A percentile compares a stretch with the other conserved stretches of the same genome.
Evolutionary conservation across 1,139 yeast species (phyloP).

Genomic region (Insectozyma bohioensis): DNA sequence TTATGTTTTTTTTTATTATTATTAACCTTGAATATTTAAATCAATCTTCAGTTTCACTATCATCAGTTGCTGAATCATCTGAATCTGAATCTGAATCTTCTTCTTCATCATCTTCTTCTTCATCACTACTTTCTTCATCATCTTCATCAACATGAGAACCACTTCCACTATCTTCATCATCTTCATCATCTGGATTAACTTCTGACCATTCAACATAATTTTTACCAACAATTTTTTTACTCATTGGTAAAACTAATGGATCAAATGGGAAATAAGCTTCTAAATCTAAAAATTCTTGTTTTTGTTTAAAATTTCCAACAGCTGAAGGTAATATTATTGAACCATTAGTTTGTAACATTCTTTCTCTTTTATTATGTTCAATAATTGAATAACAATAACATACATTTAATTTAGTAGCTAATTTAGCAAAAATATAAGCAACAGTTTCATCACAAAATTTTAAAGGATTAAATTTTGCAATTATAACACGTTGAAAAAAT

Average conservation of each 20-base stretch:
- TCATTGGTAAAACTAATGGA: slow-evolving; percentile 72
- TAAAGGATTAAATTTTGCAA: slow-evolving; percentile 89
- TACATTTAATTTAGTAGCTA: slow-evolving; percentile 85
- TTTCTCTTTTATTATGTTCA: slow-evolving; percentile 81
- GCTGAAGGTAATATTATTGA: slow-evolving; percentile 27
- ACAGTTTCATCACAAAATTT: slow-evolving; percentile 93
- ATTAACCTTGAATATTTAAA: background rate
- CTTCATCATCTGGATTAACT: slow-evolving; percentile 46
- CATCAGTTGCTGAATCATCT: background rate
- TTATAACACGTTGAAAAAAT: slow-evolving; percentile 81
- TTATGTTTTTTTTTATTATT: background rate
- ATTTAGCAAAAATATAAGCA: slow-evolving; percentile 88
- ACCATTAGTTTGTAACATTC: slow-evolving; percentile 40
- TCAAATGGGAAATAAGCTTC: slow-evolving; percentile 97
- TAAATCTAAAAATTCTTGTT: slow-evolving; percentile 81
- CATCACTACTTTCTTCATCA: slow-evolving; percentile 19
- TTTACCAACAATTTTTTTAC: slow-evolving; percentile 51
- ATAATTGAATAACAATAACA: slow-evolving; percentile 93
- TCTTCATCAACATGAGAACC: slow-evolving; percentile 17
- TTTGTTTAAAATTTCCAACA: slow-evolving; percentile 45
- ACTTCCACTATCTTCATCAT: slow-evolving; percentile 57
- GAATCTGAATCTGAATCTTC: slow-evolving; percentile 6
- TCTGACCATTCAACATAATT: slow-evolving; percentile 79
- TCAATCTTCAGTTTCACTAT: slow-evolving; percentile 1
- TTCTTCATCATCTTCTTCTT: slow-evolving; percentile 6